phyloP scores from a whole-genome alignment of 208 protist species.

The Strigomonas culicis region DNA sequence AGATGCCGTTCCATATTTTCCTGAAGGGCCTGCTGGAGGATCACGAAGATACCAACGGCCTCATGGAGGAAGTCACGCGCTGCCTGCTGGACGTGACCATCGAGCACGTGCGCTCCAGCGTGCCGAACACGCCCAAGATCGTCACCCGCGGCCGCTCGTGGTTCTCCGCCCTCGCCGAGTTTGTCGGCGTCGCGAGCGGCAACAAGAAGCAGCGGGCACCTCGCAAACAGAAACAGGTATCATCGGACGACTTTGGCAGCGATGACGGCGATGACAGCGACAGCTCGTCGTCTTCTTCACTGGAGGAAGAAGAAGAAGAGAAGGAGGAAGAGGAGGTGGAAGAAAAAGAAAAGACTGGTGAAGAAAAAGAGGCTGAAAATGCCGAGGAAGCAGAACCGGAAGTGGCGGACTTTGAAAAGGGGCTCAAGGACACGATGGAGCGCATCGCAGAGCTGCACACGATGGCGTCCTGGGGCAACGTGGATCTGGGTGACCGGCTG shows the following conservation, averaged over 20 bases:
- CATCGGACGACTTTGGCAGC: constrained; percentile 6
- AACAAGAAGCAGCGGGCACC: constrained; percentile 61
- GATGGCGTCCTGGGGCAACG: constrained; percentile 77
- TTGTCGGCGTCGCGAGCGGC: constrained; percentile 65
- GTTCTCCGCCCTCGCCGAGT: constrained; percentile 78
- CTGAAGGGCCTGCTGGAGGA: constrained; percentile 55
- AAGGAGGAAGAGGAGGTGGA: constrained; percentile 25
- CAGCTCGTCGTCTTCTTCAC: neutral
- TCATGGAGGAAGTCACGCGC: constrained; percentile 79
- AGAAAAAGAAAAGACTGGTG: constrained; percentile 15
- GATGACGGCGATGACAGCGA: neutral
- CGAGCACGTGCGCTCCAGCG: constrained; percentile 40
- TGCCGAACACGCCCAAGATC: constrained; percentile 43
- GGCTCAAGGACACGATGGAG: constrained; percentile 63
- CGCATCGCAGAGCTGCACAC: constrained; percentile 48
- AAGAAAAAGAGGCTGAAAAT: constrained; percentile 11
- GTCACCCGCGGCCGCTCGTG: constrained; percentile 63
- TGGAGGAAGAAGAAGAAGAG: constrained; percentile 28
- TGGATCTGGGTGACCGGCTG: constrained; percentile 67
- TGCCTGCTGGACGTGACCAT: constrained; percentile 56
- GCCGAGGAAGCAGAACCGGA: constrained; percentile 10
- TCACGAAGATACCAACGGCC: constrained; percentile 57
- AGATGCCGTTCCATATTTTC: constrained; percentile 79
- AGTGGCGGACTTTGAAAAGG: constrained; percentile 21
- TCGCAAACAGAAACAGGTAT: constrained; percentile 15